Evolutionary conservation across 2,329 filamentous ascomycete genomes (phyloP).

Genomic region (Cordyceps farinosa): DNA sequence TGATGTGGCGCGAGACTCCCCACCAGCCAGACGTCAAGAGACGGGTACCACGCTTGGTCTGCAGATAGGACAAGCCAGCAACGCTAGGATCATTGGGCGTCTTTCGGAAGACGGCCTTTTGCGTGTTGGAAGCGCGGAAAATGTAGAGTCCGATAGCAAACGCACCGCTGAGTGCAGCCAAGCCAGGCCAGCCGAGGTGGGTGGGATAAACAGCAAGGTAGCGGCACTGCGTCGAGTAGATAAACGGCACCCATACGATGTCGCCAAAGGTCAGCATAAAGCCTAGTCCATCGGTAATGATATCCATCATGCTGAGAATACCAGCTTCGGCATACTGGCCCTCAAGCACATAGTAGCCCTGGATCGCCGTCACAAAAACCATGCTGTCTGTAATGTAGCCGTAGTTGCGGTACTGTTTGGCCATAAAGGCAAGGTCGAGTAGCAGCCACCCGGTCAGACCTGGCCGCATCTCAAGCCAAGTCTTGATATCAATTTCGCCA

Average conservation of each 20-base stretch:
- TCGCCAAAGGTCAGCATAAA: slow-evolving; percentile 92
- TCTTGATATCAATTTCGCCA: slow-evolving; percentile 83
- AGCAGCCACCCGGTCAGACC: slow-evolving; percentile 84
- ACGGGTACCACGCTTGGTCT: slow-evolving; percentile 75
- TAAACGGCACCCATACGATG: slow-evolving; percentile 84
- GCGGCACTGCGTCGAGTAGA: slow-evolving; percentile 76
- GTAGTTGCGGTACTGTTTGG: slow-evolving; percentile 79
- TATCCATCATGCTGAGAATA: slow-evolving; percentile 85
- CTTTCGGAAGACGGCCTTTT: slow-evolving; percentile 90
- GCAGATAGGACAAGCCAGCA: slow-evolving; percentile 73
- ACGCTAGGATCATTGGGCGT: slow-evolving; percentile 75
- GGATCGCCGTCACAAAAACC: slow-evolving; percentile 67
- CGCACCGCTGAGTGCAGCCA: slow-evolving; percentile 60
- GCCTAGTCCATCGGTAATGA: slow-evolving; percentile 85
- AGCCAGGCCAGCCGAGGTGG: slow-evolving; percentile 62
- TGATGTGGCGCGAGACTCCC: slow-evolving; percentile 85
- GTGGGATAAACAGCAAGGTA: slow-evolving; percentile 80
- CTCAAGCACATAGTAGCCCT: slow-evolving; percentile 78
- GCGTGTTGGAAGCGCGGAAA: slow-evolving; percentile 82
- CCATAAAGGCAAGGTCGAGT: slow-evolving; percentile 75
- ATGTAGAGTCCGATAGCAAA: slow-evolving; percentile 72
- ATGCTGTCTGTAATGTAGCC: slow-evolving; percentile 82
- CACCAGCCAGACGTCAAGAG: slow-evolving; percentile 86
- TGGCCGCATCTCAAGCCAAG: slow-evolving; percentile 80
- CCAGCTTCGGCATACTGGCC: slow-evolving; percentile 79